phyloP scores from a whole-genome alignment of 306 rosid genomes.

The Prunus davidiana region DNA sequence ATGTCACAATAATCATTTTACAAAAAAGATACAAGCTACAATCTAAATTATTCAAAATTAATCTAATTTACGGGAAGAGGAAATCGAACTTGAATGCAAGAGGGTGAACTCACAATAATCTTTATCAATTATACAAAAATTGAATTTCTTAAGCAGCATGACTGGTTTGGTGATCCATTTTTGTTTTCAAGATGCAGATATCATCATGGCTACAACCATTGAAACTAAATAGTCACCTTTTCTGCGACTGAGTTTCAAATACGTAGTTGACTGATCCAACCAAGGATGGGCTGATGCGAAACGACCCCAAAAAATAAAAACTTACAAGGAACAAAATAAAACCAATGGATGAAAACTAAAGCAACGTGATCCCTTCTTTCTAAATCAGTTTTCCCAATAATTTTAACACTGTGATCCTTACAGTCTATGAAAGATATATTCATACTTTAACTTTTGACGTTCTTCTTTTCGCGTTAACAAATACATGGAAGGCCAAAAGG shows the following conservation, averaged over 20 bases:
- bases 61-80: too few species aligned
- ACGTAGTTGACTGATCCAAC: not conserved
- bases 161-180: too few species aligned
- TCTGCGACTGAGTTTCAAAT: not conserved
- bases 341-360: not conserved
- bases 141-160: too few species aligned
- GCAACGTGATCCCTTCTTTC: not conserved
- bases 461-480: conserved; percentile 72
- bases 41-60: too few species aligned
- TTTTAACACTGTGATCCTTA: conserved; percentile 9
- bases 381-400: conserved; percentile 11
- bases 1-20: too few species aligned
- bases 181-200: too few species aligned
- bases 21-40: too few species aligned
- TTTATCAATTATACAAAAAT: too few species aligned
- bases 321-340: not conserved
- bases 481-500: conserved; percentile 35
- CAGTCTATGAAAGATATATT: conserved; percentile 10
- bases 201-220: too few species aligned
- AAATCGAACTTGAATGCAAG: too few species aligned
- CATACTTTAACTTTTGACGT: conserved; percentile 62
- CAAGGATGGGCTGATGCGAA: not conserved
- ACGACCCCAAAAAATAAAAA: not conserved
- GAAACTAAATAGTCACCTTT: too few species aligned
- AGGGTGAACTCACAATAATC: too few species aligned